phyloP scores from a whole-genome alignment of 139 green algal species.

The Chlamydomonas urium region DNA sequence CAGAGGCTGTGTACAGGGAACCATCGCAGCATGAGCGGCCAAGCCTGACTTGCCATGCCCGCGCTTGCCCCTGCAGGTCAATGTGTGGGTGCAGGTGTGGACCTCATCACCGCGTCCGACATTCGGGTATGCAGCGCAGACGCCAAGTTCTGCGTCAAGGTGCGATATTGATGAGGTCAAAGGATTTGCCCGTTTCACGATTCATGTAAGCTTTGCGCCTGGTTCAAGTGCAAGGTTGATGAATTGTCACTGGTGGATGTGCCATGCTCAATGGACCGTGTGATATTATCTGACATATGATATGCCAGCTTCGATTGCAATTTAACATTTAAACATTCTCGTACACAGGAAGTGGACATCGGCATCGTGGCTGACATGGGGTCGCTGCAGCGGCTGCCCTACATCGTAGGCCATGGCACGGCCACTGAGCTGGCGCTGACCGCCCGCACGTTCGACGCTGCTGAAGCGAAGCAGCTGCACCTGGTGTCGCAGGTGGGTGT shows the following conservation, averaged over 20 bases:
- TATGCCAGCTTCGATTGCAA: neutral
- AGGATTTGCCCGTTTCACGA: too few species aligned
- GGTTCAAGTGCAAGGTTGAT: too few species aligned
- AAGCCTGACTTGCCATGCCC: neutral
- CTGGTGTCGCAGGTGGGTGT: constrained; percentile 41
- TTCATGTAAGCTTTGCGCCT: too few species aligned
- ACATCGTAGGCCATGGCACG: constrained; percentile 55
- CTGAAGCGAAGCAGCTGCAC: constrained; percentile 45
- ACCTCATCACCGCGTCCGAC: constrained; percentile 84
- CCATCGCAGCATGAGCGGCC: neutral
- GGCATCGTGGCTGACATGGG: constrained; percentile 86
- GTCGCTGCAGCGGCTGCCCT: constrained; percentile 80
- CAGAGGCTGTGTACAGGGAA: neutral
- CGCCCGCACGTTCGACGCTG: constrained; percentile 35
- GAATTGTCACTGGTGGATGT: too few species aligned
- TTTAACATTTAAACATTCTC: too few species aligned
- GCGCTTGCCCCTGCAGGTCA: neutral
- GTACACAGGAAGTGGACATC: constrained; percentile 91
- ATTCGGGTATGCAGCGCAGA: constrained; percentile 64
- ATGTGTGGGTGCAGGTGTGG: constrained; percentile 85
- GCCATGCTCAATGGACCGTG: neutral
- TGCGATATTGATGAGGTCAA: constrained; percentile 10
- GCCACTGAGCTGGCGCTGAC: constrained; percentile 81
- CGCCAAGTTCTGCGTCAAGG: constrained; percentile 85
- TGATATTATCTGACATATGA: neutral